Conservation (phyloP, 2,329 filamentous ascomycete genomes). For the Capronia epimyces region DNA sequence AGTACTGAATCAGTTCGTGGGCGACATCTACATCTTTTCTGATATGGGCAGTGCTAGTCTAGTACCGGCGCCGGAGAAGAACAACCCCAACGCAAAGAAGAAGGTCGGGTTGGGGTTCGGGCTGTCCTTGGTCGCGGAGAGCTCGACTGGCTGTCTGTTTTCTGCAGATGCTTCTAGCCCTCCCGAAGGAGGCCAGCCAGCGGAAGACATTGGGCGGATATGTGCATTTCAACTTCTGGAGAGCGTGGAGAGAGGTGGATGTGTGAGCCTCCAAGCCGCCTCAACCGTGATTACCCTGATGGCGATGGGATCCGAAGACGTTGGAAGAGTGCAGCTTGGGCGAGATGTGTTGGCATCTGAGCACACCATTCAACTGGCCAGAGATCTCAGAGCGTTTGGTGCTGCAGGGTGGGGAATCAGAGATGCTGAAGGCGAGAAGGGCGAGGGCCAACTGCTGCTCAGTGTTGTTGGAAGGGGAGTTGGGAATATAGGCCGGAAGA, state of each 20-base stretch:
- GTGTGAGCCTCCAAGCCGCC: slow-evolving; percentile 66
- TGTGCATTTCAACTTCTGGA: slow-evolving; percentile 89
- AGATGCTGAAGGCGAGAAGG: slow-evolving; percentile 61
- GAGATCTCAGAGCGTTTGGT: slow-evolving; percentile 84
- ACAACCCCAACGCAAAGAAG: slow-evolving; percentile 49
- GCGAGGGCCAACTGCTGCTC: slow-evolving; percentile 66
- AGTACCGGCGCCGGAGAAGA: slow-evolving; percentile 65
- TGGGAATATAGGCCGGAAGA: slow-evolving; percentile 90
- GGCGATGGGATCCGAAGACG: slow-evolving; percentile 97
- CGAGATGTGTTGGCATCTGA: slow-evolving; percentile 76
- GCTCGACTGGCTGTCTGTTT: slow-evolving; percentile 78
- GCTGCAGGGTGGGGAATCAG: slow-evolving; percentile 85
- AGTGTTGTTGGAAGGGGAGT: slow-evolving; percentile 90
- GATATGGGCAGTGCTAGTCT: slow-evolving; percentile 58
- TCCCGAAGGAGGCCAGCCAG: slow-evolving; percentile 71
- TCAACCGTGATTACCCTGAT: slow-evolving; percentile 78
- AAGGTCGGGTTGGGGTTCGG: slow-evolving; percentile 85
- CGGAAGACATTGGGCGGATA: slow-evolving; percentile 82
- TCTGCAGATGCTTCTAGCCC: slow-evolving; percentile 75
- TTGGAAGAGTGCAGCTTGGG: slow-evolving; percentile 77
- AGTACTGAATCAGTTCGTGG: slow-evolving; percentile 76
- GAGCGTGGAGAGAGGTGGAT: slow-evolving; percentile 74
- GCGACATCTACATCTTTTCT: slow-evolving; percentile 84
- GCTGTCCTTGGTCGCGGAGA: slow-evolving; percentile 83
- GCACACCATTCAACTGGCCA: slow-evolving; percentile 69